Conservation (phyloP, 345 rosid genomes). For the Physaria fendleri region DNA sequence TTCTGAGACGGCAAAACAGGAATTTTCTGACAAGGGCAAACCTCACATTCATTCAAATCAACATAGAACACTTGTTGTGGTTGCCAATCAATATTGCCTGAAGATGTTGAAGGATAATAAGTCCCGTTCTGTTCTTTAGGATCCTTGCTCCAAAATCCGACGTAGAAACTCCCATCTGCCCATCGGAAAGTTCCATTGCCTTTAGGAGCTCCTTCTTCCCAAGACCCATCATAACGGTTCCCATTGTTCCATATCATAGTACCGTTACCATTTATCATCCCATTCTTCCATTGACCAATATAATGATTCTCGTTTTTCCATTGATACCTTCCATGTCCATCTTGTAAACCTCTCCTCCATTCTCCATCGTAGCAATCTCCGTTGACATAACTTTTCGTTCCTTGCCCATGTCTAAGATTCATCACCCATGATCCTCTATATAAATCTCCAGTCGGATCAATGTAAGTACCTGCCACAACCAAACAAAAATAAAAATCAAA, state of each 20-base stretch:
- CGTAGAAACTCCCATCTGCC: conserved; percentile 74
- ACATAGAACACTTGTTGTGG: conserved; percentile 58
- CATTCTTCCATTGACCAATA: conserved; percentile 78
- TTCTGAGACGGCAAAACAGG: conserved; percentile 78
- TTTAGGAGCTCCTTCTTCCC: conserved; percentile 85
- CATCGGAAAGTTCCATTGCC: conserved; percentile 85
- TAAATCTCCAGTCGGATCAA: conserved; percentile 56
- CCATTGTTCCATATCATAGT: conserved; percentile 79
- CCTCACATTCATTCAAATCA: conserved; percentile 56
- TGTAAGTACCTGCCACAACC: conserved; percentile 55
- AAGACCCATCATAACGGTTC: conserved; percentile 80
- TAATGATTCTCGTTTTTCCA: conserved; percentile 78
- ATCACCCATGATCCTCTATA: no score
- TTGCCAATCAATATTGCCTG: conserved; percentile 70
- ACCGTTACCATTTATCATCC: conserved; percentile 74
- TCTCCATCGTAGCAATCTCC: conserved; percentile 89
- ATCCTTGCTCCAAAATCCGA: conserved; percentile 88
- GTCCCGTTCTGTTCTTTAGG: conserved; percentile 72
- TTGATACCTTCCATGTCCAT: conserved; percentile 82
- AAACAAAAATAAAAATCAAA: not conserved
- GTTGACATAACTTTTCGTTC: conserved; percentile 53
- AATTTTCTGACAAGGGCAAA: conserved; percentile 54
- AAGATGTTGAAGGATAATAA: conserved; percentile 61
- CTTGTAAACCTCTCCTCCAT: conserved; percentile 79
- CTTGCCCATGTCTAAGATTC: no score